Conservation (phyloP, 768 basidiomycete genomes). For the Mycena galopus region DNA sequence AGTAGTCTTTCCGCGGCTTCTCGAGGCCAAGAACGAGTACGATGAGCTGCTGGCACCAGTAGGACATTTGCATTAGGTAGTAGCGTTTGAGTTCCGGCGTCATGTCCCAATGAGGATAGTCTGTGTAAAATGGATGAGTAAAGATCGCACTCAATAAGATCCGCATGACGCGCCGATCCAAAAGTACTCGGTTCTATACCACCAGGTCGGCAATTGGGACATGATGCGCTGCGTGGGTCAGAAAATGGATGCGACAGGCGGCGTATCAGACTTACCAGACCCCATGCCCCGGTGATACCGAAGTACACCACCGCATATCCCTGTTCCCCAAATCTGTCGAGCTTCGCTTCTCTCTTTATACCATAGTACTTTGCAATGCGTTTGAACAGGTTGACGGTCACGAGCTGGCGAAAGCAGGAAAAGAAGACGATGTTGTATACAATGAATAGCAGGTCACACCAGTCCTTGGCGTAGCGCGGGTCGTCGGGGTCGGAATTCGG, state of each 20-base stretch:
- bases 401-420: slow-evolving; percentile 85
- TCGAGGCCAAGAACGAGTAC: slow-evolving; percentile 89
- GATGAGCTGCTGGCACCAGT: slow-evolving; percentile 95
- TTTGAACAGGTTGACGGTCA: slow-evolving; percentile 73
- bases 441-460: slow-evolving; percentile 83
- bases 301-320: slow-evolving; percentile 91
- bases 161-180: slow-evolving; percentile 74
- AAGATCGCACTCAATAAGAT: no score
- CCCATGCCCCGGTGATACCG: slow-evolving; percentile 74
- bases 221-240: slow-evolving; percentile 76
- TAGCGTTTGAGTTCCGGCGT: slow-evolving; percentile 87
- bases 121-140: slow-evolving; percentile 50
- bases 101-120: slow-evolving; percentile 94
- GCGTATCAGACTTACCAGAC: slow-evolving; percentile 70
- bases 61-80: slow-evolving; percentile 93
- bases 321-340: slow-evolving; percentile 92
- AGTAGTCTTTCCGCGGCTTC: slow-evolving; percentile 94
- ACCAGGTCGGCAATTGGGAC: slow-evolving; percentile 84
- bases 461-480: slow-evolving; percentile 79
- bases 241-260: slow-evolving; percentile 3
- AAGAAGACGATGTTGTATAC: slow-evolving; percentile 89
- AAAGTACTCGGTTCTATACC: slow-evolving; percentile 86
- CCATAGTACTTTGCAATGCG: slow-evolving; percentile 81
- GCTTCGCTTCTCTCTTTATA: slow-evolving; percentile 73
- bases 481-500: slow-evolving; percentile 64